Evolutionary conservation across 2,329 filamentous ascomycete genomes (phyloP), one percentile per base, ranked within the genome.

Genomic region (Ascochyta fabae): DNA sequence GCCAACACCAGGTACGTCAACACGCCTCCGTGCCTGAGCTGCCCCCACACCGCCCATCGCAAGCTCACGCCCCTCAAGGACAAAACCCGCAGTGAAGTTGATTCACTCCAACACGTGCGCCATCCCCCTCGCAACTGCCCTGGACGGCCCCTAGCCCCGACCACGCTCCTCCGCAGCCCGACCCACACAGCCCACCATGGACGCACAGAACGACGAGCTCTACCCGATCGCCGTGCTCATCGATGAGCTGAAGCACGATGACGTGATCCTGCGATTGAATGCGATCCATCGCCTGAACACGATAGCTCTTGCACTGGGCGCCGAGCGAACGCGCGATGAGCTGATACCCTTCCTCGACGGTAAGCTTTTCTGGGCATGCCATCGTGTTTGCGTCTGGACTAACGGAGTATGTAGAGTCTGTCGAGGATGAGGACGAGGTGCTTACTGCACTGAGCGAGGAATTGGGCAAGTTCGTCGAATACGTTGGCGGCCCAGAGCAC

Each of bases 201-300:
- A 97, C 82, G 91, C 89, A 80, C 88, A 94, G 83, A 96, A 89
- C 79, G 95, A 99, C 82, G 96, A 98, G 88, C 92, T 99, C 74
- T 99, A 98, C 80, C 95, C 95, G 78, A 99, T 99, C 84, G 95
- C 96, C 75, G 95, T 99, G 69, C 88, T 99, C 80, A 99, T 99
- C 80, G 95, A 99, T 80, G 95, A 99, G 86, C 86, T 99, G 75
- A 99, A 99, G 94, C 95, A 99, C 80, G 95, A 99, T 78, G 96
- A 99, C 84, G 95, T 99, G 69, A 86, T 98, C 65, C 88, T 99
- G 76, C 91, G 95, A 78, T 86, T 99, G 79, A 99, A 99, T 80
- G 95, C 95, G 74, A 99, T 99, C 77, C 94, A 96, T 81, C 90
- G 95, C 74, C 88, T 99, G 62, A 97, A 95, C 56, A 99, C 95